phyloP scores from a whole-genome alignment of 202 grass and related monocot genomes.

The Miscanthus sacchariflorus region DNA sequence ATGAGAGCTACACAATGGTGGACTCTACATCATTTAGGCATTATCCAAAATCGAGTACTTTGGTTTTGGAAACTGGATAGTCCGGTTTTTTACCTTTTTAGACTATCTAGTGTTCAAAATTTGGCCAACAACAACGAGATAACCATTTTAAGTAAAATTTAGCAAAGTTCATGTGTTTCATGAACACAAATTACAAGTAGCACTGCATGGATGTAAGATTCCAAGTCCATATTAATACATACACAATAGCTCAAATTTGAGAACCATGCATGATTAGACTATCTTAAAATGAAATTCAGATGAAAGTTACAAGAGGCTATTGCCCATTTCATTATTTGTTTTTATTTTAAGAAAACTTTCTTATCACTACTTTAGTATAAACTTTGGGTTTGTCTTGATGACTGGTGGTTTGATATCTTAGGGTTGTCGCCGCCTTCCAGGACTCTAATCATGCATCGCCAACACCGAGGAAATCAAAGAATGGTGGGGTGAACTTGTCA shows the following conservation, averaged over 20 bases:
- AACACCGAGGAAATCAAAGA: neutral
- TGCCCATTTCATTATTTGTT: neutral
- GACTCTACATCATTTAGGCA: neutral
- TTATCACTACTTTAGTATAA: neutral
- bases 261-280: neutral
- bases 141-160: neutral
- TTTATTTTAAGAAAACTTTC: neutral
- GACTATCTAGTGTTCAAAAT: neutral
- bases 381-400: neutral
- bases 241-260: neutral
- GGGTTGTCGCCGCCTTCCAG: fast-evolving
- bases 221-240: neutral
- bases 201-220: neutral
- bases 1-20: neutral
- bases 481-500: neutral
- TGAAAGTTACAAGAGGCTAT: neutral
- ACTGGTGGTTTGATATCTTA: neutral
- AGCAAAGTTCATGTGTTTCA: neutral
- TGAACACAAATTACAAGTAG: neutral
- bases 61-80: too few species aligned
- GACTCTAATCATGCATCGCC: neutral
- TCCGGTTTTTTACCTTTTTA: neutral
- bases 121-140: neutral
- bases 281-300: neutral
- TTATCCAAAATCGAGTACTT: neutral